Conservation (phyloP, 306 rosid genomes). For the Calophaca sinica region DNA sequence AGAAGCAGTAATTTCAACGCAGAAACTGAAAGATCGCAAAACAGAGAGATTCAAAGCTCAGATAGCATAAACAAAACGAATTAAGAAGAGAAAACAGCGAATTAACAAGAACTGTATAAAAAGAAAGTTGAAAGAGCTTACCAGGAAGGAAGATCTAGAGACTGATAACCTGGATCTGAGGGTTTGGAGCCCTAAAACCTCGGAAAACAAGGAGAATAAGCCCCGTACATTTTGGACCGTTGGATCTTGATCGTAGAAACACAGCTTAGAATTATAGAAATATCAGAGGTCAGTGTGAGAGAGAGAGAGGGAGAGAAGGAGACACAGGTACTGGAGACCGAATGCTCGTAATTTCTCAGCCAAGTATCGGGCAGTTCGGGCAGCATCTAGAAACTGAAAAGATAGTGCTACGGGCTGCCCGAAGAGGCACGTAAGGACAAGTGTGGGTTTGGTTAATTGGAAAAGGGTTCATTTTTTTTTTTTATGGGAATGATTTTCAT, state of each 20-base stretch:
- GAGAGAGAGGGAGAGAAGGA: conserved; percentile 47
- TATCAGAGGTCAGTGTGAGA: conserved; percentile 54
- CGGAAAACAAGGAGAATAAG: conserved; percentile 46
- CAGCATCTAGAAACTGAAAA: conserved; percentile 35
- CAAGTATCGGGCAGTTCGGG: conserved; percentile 69
- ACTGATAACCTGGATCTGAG: conserved; percentile 58
- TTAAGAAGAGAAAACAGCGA: background rate
- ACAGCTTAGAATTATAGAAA: conserved; percentile 60
- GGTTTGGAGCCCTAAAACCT: conserved; percentile 58
- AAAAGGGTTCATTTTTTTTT: conserved; percentile 4
- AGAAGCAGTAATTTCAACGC: conserved; percentile 2
- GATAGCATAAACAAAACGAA: conserved; percentile 4
- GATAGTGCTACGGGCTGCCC: conserved; percentile 62
- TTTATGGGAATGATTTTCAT: conserved; percentile 33
- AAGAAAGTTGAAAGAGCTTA: conserved; percentile 45
- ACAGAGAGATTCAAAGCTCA: background rate
- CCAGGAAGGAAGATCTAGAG: conserved; percentile 67
- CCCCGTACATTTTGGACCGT: conserved; percentile 73
- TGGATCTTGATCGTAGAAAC: conserved; percentile 70
- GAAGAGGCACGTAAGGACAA: conserved; percentile 55
- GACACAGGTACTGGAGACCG: conserved; percentile 57
- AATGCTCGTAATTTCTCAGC: conserved; percentile 75
- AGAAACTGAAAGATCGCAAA: conserved; percentile 17
- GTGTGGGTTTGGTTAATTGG: conserved; percentile 56
- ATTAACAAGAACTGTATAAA: conserved; percentile 28